These are phyloP conservation scores for Tulasnella calospora DNA, from an alignment of 768 basidiomycete species.

Conservation along the genomic window DNA sequence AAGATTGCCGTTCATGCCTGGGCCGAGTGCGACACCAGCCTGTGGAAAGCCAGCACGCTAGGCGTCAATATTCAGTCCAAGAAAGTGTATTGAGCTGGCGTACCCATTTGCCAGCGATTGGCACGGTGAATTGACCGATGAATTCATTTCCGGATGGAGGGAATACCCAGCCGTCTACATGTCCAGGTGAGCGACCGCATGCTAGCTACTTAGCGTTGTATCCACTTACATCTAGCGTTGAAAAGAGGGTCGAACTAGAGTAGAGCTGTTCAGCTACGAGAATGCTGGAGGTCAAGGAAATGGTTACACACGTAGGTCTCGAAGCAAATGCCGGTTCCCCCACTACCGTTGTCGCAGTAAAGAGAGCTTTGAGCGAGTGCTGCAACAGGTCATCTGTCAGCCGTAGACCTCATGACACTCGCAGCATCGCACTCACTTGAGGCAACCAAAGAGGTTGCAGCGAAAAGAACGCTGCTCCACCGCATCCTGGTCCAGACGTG, in stretches of 20 bases:
- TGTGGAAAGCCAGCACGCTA: neutral
- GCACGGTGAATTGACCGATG: slow-evolving; percentile 59
- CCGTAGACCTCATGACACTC: neutral
- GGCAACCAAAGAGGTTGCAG: slow-evolving; percentile 5
- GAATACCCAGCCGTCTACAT: slow-evolving; percentile 19
- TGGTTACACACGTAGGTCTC: slow-evolving; percentile 16
- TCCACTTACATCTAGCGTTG: slow-evolving; percentile 13
- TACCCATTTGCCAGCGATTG: slow-evolving; percentile 51
- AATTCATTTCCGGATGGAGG: slow-evolving; percentile 42
- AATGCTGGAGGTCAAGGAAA: neutral
- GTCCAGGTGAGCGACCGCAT: neutral
- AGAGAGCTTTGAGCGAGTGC: slow-evolving; percentile 15
- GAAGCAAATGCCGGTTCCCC: slow-evolving; percentile 22
- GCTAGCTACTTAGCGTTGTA: no score
- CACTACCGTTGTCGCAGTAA: slow-evolving; percentile 18
- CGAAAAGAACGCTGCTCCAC: slow-evolving; percentile 7
- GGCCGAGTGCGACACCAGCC: slow-evolving; percentile 49
- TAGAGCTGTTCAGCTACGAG: neutral
- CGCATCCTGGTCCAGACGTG: neutral
- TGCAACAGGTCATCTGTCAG: neutral
- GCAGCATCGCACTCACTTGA: neutral
- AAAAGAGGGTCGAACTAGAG: slow-evolving; percentile 15
- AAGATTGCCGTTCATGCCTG: slow-evolving; percentile 53
- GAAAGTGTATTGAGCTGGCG: neutral
- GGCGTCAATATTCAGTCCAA: neutral